phyloP scores from a whole-genome alignment of 768 basidiomycete genomes.

The Termitomyces sp. region DNA sequence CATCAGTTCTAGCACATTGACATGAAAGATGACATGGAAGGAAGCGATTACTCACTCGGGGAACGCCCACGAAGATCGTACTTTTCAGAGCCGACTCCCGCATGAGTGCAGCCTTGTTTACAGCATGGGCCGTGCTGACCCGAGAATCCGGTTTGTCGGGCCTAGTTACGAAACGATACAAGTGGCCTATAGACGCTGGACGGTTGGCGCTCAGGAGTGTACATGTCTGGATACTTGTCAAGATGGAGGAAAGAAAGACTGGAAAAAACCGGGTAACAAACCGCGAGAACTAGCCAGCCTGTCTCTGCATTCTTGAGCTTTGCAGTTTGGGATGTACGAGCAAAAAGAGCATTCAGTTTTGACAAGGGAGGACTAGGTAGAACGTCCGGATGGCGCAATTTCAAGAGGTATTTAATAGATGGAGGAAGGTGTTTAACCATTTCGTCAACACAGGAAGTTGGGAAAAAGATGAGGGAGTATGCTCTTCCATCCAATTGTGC shows the following conservation, averaged over 20 bases:
- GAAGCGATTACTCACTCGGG: slow-evolving; percentile 52
- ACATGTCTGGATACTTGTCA: slow-evolving; percentile 55
- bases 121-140: slow-evolving; percentile 47
- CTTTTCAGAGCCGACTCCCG: slow-evolving; percentile 88
- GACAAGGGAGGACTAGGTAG: slow-evolving; percentile 51
- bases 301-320: slow-evolving; percentile 58
- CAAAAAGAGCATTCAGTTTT: slow-evolving; percentile 51
- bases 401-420: slow-evolving; percentile 66
- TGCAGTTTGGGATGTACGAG: slow-evolving; percentile 62
- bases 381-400: slow-evolving; percentile 58
- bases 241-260: slow-evolving; percentile 3
- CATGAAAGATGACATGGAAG: slow-evolving; percentile 10
- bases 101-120: slow-evolving; percentile 78
- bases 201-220: slow-evolving; percentile 79
- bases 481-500: too few relatives aligned
- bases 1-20: slow-evolving; percentile 11
- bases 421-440: slow-evolving; percentile 54
- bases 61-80: slow-evolving; percentile 83
- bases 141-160: slow-evolving; percentile 33
- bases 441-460: neutral
- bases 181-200: slow-evolving; percentile 70
- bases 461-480: neutral
- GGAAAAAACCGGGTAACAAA: slow-evolving; percentile 21
- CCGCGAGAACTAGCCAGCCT: slow-evolving; percentile 79
- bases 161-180: slow-evolving; percentile 75